These are phyloP conservation scores for Strobilomyces dryophilus DNA, from an alignment of 768 basidiomycete genomes.

Conservation along the genomic window DNA sequence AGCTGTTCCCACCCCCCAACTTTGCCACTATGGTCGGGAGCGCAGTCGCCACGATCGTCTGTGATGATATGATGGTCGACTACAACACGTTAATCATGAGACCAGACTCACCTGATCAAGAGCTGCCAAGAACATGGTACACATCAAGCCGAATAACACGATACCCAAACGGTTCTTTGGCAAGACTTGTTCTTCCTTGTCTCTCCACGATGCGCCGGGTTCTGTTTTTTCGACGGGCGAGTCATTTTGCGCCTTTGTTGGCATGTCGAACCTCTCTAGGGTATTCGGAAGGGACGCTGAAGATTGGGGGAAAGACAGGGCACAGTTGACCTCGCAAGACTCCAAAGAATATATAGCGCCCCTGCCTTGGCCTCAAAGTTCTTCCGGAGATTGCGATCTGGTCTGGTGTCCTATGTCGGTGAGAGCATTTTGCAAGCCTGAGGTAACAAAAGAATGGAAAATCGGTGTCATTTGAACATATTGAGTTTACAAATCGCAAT, in stretches of 20 bases:
- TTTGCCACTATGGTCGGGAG: constrained; percentile 68
- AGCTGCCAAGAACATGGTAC: constrained; percentile 38
- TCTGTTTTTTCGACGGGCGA: constrained; percentile 17
- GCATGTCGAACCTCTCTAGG: constrained; percentile 5
- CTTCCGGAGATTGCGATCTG: too few relatives aligned
- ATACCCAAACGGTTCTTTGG: constrained; percentile 31
- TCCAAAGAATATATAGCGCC: too few relatives aligned
- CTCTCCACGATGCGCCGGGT: constrained; percentile 54
- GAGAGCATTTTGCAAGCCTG: too few relatives aligned
- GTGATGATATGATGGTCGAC: background rate
- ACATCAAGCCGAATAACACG: constrained; percentile 30
- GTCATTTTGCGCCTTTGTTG: background rate
- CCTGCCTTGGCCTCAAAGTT: too few relatives aligned
- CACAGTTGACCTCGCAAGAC: too few relatives aligned
- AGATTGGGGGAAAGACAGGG: too few relatives aligned
- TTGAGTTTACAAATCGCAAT: too few relatives aligned
- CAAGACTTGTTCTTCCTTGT: constrained; percentile 50
- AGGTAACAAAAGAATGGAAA: too few relatives aligned
- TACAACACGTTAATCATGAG: background rate
- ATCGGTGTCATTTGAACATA: too few relatives aligned
- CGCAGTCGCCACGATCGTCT: constrained; percentile 74
- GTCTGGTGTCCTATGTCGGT: too few relatives aligned
- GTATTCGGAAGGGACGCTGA: background rate
- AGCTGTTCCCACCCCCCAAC: constrained; percentile 57
- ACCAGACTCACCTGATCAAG: constrained; percentile 49